phyloP scores from a whole-genome alignment of 108 stramenopile genomes.

The Cyclotella cryptica region DNA sequence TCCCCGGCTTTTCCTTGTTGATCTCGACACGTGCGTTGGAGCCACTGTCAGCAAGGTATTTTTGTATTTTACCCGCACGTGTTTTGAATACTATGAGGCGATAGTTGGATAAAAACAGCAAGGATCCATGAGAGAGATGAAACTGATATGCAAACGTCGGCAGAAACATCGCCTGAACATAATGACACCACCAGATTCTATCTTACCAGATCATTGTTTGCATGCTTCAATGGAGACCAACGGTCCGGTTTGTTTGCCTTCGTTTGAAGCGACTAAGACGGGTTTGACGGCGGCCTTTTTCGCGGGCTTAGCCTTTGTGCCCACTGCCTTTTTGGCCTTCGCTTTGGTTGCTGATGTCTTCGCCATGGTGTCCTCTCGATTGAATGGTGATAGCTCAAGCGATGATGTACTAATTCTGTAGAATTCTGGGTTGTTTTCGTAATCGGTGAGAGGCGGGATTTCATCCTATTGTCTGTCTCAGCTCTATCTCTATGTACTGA shows the following conservation, averaged over 20 bases:
- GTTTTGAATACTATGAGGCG: slow-evolving; percentile 69
- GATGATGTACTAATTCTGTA: too few relatives aligned
- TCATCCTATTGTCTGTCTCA: too few relatives aligned
- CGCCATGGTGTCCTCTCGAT: slow-evolving; percentile 45
- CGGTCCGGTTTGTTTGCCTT: slow-evolving; percentile 9
- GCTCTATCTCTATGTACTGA: too few relatives aligned
- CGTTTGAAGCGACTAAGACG: slow-evolving; percentile 9
- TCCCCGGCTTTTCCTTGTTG: slow-evolving; percentile 81
- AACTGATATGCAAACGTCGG: too few relatives aligned
- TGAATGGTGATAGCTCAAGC: neutral
- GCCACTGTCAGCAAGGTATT: slow-evolving; percentile 66
- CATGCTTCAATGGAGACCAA: slow-evolving; percentile 78
- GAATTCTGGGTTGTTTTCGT: too few relatives aligned
- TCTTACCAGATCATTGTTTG: slow-evolving; percentile 60
- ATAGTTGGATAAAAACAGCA: neutral
- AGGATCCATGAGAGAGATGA: neutral
- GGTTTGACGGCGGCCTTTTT: slow-evolving; percentile 8
- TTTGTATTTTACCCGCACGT: slow-evolving; percentile 74
- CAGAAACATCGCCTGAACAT: too few relatives aligned
- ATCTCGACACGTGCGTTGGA: slow-evolving; percentile 65
- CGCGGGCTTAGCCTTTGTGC: slow-evolving; percentile 33
- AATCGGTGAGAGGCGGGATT: too few relatives aligned
- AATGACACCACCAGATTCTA: neutral
- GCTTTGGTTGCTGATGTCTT: slow-evolving; percentile 32
- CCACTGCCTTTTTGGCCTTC: slow-evolving; percentile 43